phyloP scores from a whole-genome alignment of 805 yeast species.

The Kazachstania viticola region DNA sequence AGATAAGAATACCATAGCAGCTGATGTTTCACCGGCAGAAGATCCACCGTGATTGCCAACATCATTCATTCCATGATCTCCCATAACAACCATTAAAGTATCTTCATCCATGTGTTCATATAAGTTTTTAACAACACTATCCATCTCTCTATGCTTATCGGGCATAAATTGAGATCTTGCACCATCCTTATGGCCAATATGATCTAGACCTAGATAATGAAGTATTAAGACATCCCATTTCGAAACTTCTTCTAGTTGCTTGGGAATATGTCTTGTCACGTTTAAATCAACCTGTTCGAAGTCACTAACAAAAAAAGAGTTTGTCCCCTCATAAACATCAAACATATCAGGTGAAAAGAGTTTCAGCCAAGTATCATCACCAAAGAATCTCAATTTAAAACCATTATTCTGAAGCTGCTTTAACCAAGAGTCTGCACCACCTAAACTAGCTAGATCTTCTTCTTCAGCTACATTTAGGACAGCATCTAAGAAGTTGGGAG shows the following conservation, averaged over 20 bases:
- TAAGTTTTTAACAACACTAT: constrained; percentile 43
- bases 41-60: constrained; percentile 97
- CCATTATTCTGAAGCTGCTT: constrained; percentile 39
- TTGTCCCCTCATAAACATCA: constrained; percentile 67
- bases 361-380: constrained; percentile 97
- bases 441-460: constrained; percentile 55
- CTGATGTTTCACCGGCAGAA: constrained; percentile 80
- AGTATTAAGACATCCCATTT: constrained; percentile 79
- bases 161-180: constrained; percentile 74
- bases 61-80: constrained; percentile 96
- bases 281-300: constrained; percentile 88
- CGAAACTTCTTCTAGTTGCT: constrained; percentile 34
- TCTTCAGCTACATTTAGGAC: constrained; percentile 88
- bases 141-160: constrained; percentile 80
- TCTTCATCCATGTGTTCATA: constrained; percentile 36
- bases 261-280: constrained; percentile 76
- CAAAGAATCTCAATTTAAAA: constrained; percentile 61
- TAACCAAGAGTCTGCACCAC: constrained; percentile 80
- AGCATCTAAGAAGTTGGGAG: constrained; percentile 91
- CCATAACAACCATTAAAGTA: constrained; percentile 65
- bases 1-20: constrained; percentile 66
- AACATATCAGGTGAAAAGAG: constrained; percentile 61
- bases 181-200: constrained; percentile 96
- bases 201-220: constrained; percentile 91
- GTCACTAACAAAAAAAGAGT: constrained; percentile 89